A percentile compares a stretch with the other conserved stretches of the same genome.
These are phyloP conservation scores for Blumeria graminis DNA, from an alignment of 2,329 filamentous ascomycete species.

Conservation along the genomic window DNA sequence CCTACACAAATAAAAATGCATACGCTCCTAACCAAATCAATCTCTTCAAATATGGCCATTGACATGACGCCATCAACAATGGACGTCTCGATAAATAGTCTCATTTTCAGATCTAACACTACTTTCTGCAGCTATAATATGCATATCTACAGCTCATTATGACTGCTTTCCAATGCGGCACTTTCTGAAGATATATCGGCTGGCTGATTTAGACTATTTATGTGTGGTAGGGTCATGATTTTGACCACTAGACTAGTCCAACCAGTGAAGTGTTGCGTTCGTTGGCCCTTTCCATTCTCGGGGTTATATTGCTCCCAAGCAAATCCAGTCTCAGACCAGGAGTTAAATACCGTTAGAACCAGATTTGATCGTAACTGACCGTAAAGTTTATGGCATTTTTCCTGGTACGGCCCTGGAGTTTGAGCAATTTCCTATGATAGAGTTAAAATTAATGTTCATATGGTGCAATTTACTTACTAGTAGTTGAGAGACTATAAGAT, in stretches of 20 bases:
- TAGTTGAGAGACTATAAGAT: conserved; percentile 57
- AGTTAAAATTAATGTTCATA: conserved; percentile 4
- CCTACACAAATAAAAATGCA: too few relatives aligned
- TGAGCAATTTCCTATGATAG: conserved; percentile 38
- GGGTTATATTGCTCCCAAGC: conserved; percentile 98
- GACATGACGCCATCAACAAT: too few relatives aligned
- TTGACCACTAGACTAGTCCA: conserved; percentile 98
- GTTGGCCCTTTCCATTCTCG: conserved; percentile 75
- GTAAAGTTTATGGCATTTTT: conserved; percentile 50
- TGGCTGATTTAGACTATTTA: too few relatives aligned
- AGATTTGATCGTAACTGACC: conserved; percentile 56
- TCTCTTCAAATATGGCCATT: too few relatives aligned
- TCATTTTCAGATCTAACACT: too few relatives aligned
- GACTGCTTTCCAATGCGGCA: neutral
- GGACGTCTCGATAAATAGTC: too few relatives aligned
- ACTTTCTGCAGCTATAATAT: too few relatives aligned
- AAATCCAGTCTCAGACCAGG: conserved; percentile 80
- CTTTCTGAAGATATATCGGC: too few relatives aligned
- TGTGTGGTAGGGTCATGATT: conserved; percentile 81
- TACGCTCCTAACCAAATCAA: too few relatives aligned
- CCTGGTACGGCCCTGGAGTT: conserved; percentile 38
- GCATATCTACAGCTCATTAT: neutral
- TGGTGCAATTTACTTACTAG: conserved; percentile 29
- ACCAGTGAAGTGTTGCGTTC: conserved; percentile 92
- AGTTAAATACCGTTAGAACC: conserved; percentile 66